Evolutionary conservation across 2,329 filamentous ascomycete species (phyloP), one percentile per base, ranked within the genome.

Genomic region (Coleophoma cylindrospora): DNA sequence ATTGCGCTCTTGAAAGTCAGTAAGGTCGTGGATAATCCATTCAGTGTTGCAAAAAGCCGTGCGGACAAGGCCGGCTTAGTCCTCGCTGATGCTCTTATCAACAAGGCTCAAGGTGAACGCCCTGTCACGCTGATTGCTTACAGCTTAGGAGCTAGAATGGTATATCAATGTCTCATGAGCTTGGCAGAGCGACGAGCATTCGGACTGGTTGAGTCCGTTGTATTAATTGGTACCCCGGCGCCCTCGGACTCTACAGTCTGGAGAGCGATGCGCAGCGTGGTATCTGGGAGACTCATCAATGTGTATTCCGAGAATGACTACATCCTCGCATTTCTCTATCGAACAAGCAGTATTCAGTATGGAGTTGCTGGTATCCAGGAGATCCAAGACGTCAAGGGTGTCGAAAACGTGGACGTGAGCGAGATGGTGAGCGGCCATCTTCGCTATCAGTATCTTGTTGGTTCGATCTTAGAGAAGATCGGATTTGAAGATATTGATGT

Each of bases 221-320:
- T 96, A 4, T 69, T 96, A 6, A 87, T 96, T 50, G 91, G 91
- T 2, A 79, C 89, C 0, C 89, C 91, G 0, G 82, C 86, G 0
- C 89, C 91, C 0, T 88, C 86, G 0, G 80, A 86, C 41, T 69
- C 79, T 0, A 75, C 76, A 1, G 82, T 90, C 57, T 96, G 91
- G 91, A 79, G 84, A 41, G 74, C 81, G 36, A 81, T 95, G 57
- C 81, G 89, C 32, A 82, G 80, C 41, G 89, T 92, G 1, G 90
- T 95, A 0, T 81, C 85, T 2, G 91, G 91, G 2, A 80, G 87
- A 50, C 76, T 96, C 8, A 86, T 95, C 59, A 96, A 96, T 59
- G 89, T 92, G 9, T 96, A 86, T 68, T 92, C 89, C 2, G 83
- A 86, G 47, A 91, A 94, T 53, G 91, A 96, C 67, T 88, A 89